These are phyloP conservation scores for Lactarius deliciosus DNA, from an alignment of 768 basidiomycete genomes.

Conservation along the genomic window DNA sequence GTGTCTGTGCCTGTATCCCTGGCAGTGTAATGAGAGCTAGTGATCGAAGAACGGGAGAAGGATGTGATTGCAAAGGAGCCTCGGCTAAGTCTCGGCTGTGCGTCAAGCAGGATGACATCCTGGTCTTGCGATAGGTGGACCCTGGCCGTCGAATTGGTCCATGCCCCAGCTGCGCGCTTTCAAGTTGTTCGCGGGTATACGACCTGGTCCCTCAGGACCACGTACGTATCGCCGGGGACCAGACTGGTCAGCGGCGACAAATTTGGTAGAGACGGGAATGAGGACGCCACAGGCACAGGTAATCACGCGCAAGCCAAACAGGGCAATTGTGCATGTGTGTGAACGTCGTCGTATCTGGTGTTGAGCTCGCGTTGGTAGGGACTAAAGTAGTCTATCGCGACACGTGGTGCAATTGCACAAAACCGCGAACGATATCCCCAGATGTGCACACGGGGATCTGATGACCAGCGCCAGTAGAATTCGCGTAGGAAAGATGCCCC, in stretches of 20 bases:
- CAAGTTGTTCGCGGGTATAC: not conserved
- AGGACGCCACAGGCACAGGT: constrained; percentile 23
- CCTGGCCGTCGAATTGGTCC: not conserved
- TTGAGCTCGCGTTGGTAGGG: constrained; percentile 17
- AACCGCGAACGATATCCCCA: constrained; percentile 31
- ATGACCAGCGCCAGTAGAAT: constrained; percentile 46
- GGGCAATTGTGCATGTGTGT: not conserved
- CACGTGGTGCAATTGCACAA: constrained; percentile 34
- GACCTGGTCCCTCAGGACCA: constrained; percentile 2
- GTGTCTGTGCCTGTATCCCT: too few relatives aligned
- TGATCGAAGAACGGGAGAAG: not conserved
- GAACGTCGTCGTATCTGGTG: constrained; percentile 18
- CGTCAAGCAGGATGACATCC: constrained; percentile 1
- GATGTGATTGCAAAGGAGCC: constrained; percentile 2
- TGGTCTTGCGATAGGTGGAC: not conserved
- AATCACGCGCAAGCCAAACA: constrained; percentile 16
- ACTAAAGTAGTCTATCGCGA: constrained; percentile 34
- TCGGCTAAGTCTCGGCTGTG: not conserved
- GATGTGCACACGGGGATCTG: constrained; percentile 36
- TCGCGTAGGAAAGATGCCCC: constrained; percentile 52
- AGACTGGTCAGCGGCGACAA: constrained; percentile 11
- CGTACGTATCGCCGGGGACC: constrained; percentile 20
- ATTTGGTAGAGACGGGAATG: constrained; percentile 5
- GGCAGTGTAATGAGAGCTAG: not conserved
- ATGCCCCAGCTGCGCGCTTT: not conserved